phyloP scores from a whole-genome alignment of 345 rosid genomes.

The Balakata baccata region DNA sequence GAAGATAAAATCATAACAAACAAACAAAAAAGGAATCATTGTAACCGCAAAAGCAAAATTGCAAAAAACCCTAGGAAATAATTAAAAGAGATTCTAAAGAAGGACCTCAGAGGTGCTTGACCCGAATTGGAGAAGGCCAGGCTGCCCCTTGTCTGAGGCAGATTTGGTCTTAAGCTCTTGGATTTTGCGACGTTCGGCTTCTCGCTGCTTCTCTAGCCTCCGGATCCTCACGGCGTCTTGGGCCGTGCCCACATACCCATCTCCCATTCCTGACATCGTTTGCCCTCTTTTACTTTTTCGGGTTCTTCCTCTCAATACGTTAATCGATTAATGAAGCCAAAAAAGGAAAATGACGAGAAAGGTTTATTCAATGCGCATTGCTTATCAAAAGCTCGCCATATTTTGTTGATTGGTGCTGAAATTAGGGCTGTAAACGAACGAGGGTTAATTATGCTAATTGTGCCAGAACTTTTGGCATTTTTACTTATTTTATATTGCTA shows the following conservation, averaged over 20 bases:
- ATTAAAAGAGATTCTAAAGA: not conserved
- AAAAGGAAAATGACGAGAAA: not conserved
- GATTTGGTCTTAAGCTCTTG: constrained; percentile 91
- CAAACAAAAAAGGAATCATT: not conserved
- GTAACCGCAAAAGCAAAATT: not conserved
- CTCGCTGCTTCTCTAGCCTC: constrained; percentile 96
- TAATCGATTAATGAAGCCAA: not conserved
- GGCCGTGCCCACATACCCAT: constrained; percentile 98
- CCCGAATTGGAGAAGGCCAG: constrained; percentile 98
- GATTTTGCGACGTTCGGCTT: constrained; percentile 92
- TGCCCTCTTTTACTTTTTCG: constrained; percentile 29
- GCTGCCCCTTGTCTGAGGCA: constrained; percentile 71
- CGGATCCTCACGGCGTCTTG: constrained; percentile 99
- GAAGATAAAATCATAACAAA: constrained; percentile 10
- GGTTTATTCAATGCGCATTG: not conserved
- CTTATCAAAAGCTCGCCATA: too few relatives aligned
- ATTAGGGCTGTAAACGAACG: too few relatives aligned
- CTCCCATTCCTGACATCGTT: constrained; percentile 99
- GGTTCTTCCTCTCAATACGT: not conserved
- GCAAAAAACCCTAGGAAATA: not conserved
- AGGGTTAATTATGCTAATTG: too few relatives aligned
- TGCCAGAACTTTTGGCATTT: too few relatives aligned
- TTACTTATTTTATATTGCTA: too few relatives aligned
- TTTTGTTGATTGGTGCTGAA: too few relatives aligned
- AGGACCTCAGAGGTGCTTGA: constrained; percentile 87